phyloP scores from a whole-genome alignment of 768 basidiomycete genomes.

The Xerocomellus chrysenteron region DNA sequence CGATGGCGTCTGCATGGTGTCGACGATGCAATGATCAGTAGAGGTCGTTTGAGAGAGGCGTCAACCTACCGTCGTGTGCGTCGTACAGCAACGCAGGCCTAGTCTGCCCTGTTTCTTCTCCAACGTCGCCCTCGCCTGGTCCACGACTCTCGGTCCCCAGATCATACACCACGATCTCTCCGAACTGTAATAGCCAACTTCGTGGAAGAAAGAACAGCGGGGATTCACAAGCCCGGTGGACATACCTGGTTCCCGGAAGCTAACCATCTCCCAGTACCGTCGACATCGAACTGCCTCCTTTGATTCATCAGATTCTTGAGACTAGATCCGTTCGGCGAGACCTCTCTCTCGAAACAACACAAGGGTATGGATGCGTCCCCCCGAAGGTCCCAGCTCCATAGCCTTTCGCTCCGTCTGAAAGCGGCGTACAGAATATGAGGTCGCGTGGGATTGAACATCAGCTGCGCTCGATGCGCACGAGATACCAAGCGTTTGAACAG shows the following conservation, averaged over 20 bases:
- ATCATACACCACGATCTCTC: conserved; percentile 60
- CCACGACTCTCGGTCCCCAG: conserved; percentile 28
- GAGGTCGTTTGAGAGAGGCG: background rate
- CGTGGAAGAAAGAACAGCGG: background rate
- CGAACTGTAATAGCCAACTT: conserved; percentile 41
- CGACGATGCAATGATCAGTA: background rate
- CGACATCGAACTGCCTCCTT: conserved; percentile 73
- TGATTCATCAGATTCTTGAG: conserved; percentile 60
- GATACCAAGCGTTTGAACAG: background rate
- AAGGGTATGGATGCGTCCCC: conserved; percentile 47
- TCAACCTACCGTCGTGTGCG: conserved; percentile 56
- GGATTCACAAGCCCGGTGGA: background rate
- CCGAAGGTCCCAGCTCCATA: conserved; percentile 83
- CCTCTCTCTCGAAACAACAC: conserved; percentile 30
- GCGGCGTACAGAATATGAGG: conserved; percentile 78
- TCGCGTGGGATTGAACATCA: conserved; percentile 72
- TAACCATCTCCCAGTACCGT: conserved; percentile 62
- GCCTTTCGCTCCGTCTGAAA: conserved; percentile 56
- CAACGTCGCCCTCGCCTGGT: background rate
- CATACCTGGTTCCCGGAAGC: conserved; percentile 68
- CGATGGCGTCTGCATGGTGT: conserved; percentile 58
- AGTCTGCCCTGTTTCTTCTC: conserved; percentile 11
- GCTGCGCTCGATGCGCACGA: conserved; percentile 35
- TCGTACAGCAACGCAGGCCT: conserved; percentile 39
- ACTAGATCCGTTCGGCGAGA: background rate